phyloP scores from a whole-genome alignment of 768 basidiomycete genomes.

The Lactarius akahatsu region DNA sequence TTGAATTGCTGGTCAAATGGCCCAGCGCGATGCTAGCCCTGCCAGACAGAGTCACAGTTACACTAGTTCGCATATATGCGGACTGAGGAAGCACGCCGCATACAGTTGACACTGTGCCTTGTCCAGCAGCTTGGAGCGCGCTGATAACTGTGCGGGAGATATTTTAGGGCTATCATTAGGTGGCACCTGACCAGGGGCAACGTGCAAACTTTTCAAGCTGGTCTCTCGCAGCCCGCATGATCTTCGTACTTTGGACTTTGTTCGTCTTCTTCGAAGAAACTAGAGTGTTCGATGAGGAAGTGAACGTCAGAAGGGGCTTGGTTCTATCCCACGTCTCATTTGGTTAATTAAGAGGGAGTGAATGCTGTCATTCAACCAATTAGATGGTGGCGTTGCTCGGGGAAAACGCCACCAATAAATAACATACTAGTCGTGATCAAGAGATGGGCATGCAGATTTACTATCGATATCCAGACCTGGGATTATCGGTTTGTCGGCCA shows the following conservation, averaged over 20 bases:
- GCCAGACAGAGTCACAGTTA: background rate
- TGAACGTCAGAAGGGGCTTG: background rate
- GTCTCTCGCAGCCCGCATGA: conserved; percentile 13
- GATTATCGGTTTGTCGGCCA: background rate
- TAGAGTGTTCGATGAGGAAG: background rate
- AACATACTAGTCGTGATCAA: conserved; percentile 14
- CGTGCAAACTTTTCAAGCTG: conserved; percentile 21
- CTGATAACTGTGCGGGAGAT: conserved; percentile 8
- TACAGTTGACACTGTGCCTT: conserved; percentile 17
- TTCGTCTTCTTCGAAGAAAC: conserved; percentile 14
- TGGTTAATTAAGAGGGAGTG: conserved; percentile 12
- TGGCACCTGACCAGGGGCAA: background rate
- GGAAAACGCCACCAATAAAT: background rate
- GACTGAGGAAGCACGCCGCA: background rate
- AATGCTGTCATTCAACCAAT: conserved; percentile 3
- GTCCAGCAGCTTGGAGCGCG: conserved; percentile 3
- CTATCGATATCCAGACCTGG: background rate
- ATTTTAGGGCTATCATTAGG: background rate
- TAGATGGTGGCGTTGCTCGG: background rate
- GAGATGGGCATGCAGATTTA: conserved; percentile 1
- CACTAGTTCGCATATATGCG: conserved; percentile 15
- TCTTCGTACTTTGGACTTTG: conserved; percentile 11
- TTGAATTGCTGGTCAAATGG: conserved; percentile 5
- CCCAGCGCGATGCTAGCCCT: conserved; percentile 8
- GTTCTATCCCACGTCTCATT: conserved; percentile 18